Evolutionary conservation across 179 eudicot species (phyloP), one percentile per base, ranked within the genome.

Genomic region (Carnegiea gigantea): DNA sequence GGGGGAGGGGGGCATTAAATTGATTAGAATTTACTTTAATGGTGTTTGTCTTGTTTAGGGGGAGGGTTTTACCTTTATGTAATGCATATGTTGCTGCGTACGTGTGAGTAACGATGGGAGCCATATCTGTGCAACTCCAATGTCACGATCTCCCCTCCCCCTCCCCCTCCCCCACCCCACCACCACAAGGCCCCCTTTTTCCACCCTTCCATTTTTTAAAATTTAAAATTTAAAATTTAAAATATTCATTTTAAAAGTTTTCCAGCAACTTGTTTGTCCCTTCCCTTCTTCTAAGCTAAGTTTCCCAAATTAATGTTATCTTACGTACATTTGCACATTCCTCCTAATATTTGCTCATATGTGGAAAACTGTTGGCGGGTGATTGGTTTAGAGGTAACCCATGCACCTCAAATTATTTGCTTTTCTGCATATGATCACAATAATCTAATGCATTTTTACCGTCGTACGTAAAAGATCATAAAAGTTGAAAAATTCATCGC

Each of bases 41-140:
- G 67, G 43, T 62, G 54, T 76, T 85, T 82, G 80, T 85, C 81
- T 82, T 82, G 80, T 75, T 7, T 70, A 70, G 10, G 46, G 73
- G 44, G n/a, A 70, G 73, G 73, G 44, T 70, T 60, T 11, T 51
- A 28, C 30, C 1, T 28, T 28, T 3, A 40, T 40, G 6, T 40
- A 40, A 40, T 40, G 57, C 17, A 11, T 43, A 36, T 54, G 51
- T 40, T 57, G 9, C 65, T 86, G 88, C 91, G 94, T 88, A 85
- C 97, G 97, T 92, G 97, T 86, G 89, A 89, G 77, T 89, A 85
- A 90, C 83, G 85, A 87, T 86, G 82, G 95, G 95, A 89, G 87
- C 90, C 87, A 85, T 89, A 1, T 36, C 46, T 70, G 8, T 70
- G 17, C 71, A 65, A 30, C 81, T 72, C 80, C 83, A 72, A 76